Conservation (phyloP, 345 rosid species). For the Salix viminalis region DNA sequence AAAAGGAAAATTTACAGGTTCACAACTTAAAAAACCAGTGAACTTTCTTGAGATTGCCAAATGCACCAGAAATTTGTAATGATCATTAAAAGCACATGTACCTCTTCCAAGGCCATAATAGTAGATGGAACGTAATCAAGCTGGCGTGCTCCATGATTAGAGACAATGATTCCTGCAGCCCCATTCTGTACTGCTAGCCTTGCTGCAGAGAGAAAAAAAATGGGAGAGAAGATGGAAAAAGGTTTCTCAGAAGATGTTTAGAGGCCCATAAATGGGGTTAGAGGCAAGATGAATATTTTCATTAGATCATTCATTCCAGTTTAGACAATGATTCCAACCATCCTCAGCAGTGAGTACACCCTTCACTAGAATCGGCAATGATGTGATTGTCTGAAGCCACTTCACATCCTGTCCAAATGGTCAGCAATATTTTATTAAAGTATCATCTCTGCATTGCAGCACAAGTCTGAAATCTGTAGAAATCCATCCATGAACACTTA, state of each 20-base stretch:
- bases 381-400: conserved; percentile 92
- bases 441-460: not conserved
- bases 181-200: conserved; percentile 61
- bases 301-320: not conserved
- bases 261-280: not conserved
- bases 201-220: conserved; percentile 39
- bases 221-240: not conserved
- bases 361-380: conserved; percentile 85
- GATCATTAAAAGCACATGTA: conserved; percentile 8
- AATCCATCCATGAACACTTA: conserved; percentile 5
- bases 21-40: not conserved
- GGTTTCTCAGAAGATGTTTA: not conserved
- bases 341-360: conserved; percentile 93
- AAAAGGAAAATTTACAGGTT: not conserved
- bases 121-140: conserved; percentile 91
- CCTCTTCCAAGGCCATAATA: conserved; percentile 86
- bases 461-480: not conserved
- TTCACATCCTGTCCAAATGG: conserved; percentile 54
- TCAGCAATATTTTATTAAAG: not conserved
- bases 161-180: conserved; percentile 88
- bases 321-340: conserved; percentile 31
- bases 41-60: not conserved
- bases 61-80: not conserved
- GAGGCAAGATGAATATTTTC: not conserved
- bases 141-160: conserved; percentile 95